Base-by-base conservation (phyloP, 805 yeast species). In the Candida sanyiensis region DNA sequence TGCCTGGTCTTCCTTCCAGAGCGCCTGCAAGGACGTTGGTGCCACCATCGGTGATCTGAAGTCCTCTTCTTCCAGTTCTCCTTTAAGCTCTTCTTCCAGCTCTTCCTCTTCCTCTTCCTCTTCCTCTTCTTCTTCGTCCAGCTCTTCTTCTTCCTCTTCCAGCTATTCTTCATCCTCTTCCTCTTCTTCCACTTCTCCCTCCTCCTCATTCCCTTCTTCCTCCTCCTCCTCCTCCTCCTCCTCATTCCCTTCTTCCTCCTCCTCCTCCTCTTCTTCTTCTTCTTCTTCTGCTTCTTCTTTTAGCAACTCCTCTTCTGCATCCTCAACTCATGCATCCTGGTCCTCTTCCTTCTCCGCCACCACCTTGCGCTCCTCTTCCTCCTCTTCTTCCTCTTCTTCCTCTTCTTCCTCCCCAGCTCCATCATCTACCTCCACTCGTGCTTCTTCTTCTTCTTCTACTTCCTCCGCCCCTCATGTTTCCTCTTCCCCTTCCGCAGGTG, bases 1-100 rank as follows among this genome's bases (percentile, higher is more conserved):
- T 38, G 96, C 96, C 44, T 66, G 65, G 52, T 45, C 68, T 24
- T 70, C 80, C 17, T 83, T 85, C 59, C 57, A 72, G 55, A 46
- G 59, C 44, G 53, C 77, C 12, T 83, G 89, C 64, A 42, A 59
- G n/a, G 70, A 65, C 44, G 69, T 64, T 49, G 67, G 71, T 42
- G 70, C 46, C 18, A 29, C 37, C 1, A 37, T 41, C 12, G 35
- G 41, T 27, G 27, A 39, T 21, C 18, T 37, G n/a, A n/a, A n/a
- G n/a, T n/a, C n/a, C 21, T 26, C 41, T 10, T 31, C 40, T 24
- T 19, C 38, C 22, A 22, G 28, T 35, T 33, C 47, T 2, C 18
- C 30, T n/a, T 35, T 54, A 15, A 23, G 56, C 12, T 40, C 45
- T 9, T 24, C 49, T 21, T 25, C 38, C 9, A 16, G 44, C 13